A percentile compares a stretch with the other conserved stretches of the same genome.
phyloP scores from a whole-genome alignment of 108 stramenopile genomes.

The Skeletonema marinoi region DNA sequence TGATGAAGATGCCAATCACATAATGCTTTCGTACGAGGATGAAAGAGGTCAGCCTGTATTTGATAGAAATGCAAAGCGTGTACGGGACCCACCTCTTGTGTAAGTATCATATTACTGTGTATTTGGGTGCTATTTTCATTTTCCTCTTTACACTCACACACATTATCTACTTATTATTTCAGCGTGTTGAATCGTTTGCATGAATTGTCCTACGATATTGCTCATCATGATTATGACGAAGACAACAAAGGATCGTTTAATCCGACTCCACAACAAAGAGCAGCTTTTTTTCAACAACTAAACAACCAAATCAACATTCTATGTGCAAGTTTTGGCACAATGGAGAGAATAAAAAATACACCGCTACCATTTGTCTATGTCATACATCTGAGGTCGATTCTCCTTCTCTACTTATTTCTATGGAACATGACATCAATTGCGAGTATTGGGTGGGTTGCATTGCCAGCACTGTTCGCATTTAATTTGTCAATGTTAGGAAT shows the following conservation, averaged over 20 bases:
- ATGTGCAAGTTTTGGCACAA: conserved; percentile 52
- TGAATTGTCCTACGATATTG: conserved; percentile 39
- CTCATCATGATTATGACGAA: conserved; percentile 5
- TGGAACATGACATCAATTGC: conserved; percentile 45
- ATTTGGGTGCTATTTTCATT: neutral
- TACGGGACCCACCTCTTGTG: conserved; percentile 43
- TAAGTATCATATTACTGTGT: neutral
- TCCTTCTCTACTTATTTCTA: conserved; percentile 61
- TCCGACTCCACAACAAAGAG: conserved; percentile 21
- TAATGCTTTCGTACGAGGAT: conserved; percentile 30
- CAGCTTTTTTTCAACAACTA: conserved; percentile 37
- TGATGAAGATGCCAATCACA: conserved; percentile 20
- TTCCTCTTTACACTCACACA: neutral
- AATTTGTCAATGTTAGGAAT: conserved; percentile 50
- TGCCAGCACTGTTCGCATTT: conserved; percentile 28
- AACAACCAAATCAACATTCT: conserved; percentile 49
- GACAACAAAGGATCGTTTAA: neutral
- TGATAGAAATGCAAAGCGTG: conserved; percentile 22
- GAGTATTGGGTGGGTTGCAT: conserved; percentile 40
- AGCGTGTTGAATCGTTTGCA: conserved; percentile 45
- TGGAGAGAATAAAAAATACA: conserved; percentile 76
- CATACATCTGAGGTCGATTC: conserved; percentile 69
- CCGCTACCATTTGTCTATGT: conserved; percentile 80
- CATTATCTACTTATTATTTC: neutral
- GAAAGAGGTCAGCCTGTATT: conserved; percentile 26